These are phyloP conservation scores for Ganoderma resinaceum DNA, from an alignment of 1,284 basidiomycete genomes.

Conservation along the genomic window DNA sequence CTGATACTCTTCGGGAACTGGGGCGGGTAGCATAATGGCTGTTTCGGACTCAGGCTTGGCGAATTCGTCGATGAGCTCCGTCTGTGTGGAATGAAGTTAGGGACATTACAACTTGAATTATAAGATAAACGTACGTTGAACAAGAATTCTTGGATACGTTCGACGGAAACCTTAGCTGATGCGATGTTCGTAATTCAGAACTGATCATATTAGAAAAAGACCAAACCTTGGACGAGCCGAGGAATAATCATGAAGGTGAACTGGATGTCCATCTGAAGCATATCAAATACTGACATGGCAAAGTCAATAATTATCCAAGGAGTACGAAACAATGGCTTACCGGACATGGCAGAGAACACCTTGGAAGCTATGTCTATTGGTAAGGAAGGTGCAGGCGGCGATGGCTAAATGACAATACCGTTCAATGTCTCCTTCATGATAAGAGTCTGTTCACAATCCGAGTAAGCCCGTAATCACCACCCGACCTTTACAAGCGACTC, in stretches of 20 bases:
- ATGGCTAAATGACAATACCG: conserved; percentile 29
- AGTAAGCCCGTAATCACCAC: no score
- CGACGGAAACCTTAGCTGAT: conserved; percentile 51
- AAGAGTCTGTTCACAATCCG: conserved; percentile 39
- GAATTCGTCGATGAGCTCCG: conserved; percentile 58
- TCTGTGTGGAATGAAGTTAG: conserved; percentile 37
- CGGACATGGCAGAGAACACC: conserved; percentile 49
- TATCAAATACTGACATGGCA: conserved; percentile 43
- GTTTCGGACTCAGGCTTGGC: conserved; percentile 34
- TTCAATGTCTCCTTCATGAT: conserved; percentile 42
- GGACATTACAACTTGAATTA: not conserved
- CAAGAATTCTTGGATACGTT: conserved; percentile 56
- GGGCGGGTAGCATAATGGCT: not conserved
- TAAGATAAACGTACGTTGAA: conserved; percentile 41
- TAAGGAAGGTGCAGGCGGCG: conserved; percentile 21
- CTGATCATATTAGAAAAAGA: no score
- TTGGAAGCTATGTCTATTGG: conserved; percentile 39
- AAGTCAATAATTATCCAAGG: not conserved
- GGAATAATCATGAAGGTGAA: conserved; percentile 43
- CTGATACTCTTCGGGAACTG: conserved; percentile 26
- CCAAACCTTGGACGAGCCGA: conserved; percentile 36
- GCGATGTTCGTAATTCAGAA: not conserved
- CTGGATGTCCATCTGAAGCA: conserved; percentile 43
- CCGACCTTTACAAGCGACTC: conserved; percentile 17
- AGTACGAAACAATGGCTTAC: conserved; percentile 25